Base-by-base conservation (phyloP, 345 rosid species). In the Limnanthes douglasii region DNA sequence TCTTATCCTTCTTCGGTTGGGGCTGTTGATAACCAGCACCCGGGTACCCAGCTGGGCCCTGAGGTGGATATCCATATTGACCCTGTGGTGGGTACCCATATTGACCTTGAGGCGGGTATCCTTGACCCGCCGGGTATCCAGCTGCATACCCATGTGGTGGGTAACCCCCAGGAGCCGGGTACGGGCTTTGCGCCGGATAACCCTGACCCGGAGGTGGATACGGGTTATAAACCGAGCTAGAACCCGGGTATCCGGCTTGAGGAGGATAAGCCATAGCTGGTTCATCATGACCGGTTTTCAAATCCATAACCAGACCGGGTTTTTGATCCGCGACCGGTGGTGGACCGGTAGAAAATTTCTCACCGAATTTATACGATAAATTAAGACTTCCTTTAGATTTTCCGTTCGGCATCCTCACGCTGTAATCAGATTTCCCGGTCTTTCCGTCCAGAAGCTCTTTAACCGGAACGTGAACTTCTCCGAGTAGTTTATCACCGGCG, bases 391-490 rank as follows among this genome's bases (percentile, higher is more conserved):
- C 63, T 34, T 57, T 57, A 0, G 52, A 1, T 7, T 57, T 57
- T 1, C 63, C 63, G 6, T 51, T 50, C 10, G 57, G 52, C 4
- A 51, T 4, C 26, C 52, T 50, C 7, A 57, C 63, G 4, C 51
- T 47, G 17, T 57, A 57, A n/a, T n/a, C n/a, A n/a, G n/a, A n/a
- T n/a, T n/a, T n/a, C 0, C 36, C 43, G 3, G 15, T 6, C 11
- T 39, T 45, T 48, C 45, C 57, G 19, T 57, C 63, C 31, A 57
- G 21, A 15, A 82, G 63, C 25, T 75, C 84, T 45, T 72, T 70
- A 36, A 70, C 10, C 11, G 81, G 76, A 5, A 84, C 58, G 6
- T 40, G 42, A 8, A 66, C 70, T 23, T 64, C 58, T 0, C 92
- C 83, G 32, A 78, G 50, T 3, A 52, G 54, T 28, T 49, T 53